Conservation (phyloP, 768 basidiomycete genomes). For the Russula brevipes region DNA sequence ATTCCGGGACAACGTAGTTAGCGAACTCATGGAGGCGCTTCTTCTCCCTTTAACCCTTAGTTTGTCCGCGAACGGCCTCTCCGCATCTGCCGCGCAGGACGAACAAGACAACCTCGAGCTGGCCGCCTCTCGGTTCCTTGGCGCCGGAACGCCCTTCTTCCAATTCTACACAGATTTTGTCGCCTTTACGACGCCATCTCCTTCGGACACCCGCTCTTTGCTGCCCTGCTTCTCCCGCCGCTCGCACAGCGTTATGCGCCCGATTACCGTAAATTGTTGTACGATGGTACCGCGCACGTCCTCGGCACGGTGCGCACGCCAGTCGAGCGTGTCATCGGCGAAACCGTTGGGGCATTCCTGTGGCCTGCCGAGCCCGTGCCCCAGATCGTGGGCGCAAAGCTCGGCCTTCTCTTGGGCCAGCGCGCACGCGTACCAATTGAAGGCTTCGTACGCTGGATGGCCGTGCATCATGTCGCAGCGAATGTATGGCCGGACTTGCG, state of each 20-base stretch:
- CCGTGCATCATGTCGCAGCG: slow-evolving; percentile 73
- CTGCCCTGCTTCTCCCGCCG: slow-evolving; percentile 68
- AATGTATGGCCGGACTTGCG: slow-evolving; percentile 67
- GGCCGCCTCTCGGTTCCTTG: slow-evolving; percentile 55
- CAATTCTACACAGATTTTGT: slow-evolving; percentile 92
- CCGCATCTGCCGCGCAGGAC: slow-evolving; percentile 23
- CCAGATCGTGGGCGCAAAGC: slow-evolving; percentile 58
- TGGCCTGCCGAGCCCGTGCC: slow-evolving; percentile 64
- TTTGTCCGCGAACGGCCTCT: slow-evolving; percentile 27
- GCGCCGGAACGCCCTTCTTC: slow-evolving; percentile 72
- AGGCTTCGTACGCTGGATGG: slow-evolving; percentile 61
- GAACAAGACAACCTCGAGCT: slow-evolving; percentile 41
- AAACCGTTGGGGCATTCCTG: slow-evolving; percentile 55
- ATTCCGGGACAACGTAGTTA: slow-evolving; percentile 70
- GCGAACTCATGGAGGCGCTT: slow-evolving; percentile 52
- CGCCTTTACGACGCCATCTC: slow-evolving; percentile 89
- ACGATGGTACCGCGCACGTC: slow-evolving; percentile 71
- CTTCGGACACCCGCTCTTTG: slow-evolving; percentile 75
- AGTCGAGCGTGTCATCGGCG: slow-evolving; percentile 47
- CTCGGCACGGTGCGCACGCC: slow-evolving; percentile 54
- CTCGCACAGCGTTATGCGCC: slow-evolving; percentile 67
- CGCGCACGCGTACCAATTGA: slow-evolving; percentile 34
- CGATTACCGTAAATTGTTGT: slow-evolving; percentile 82
- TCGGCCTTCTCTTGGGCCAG: slow-evolving; percentile 46
- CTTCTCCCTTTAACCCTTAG: slow-evolving; percentile 50